phyloP scores from a whole-genome alignment of 768 basidiomycete species.

The Kwoniella sp. region DNA sequence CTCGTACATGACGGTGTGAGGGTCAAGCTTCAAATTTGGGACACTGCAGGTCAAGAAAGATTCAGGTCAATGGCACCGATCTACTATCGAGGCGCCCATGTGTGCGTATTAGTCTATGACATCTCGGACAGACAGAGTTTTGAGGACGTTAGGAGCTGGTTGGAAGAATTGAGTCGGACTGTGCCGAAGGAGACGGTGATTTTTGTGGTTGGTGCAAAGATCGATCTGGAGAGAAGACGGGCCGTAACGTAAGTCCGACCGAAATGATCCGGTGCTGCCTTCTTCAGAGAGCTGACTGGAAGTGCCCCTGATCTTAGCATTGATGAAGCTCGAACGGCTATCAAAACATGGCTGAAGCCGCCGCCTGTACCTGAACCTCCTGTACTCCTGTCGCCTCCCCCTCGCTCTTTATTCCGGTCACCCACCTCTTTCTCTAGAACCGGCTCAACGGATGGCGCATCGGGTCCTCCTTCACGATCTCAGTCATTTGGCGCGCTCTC shows the following conservation, averaged over 20 bases:
- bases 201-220: slow-evolving; percentile 47
- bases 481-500: slow-evolving; percentile 35
- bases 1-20: slow-evolving; percentile 45
- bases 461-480: slow-evolving; percentile 31
- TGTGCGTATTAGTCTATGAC: slow-evolving; percentile 50
- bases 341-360: slow-evolving; percentile 41
- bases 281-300: neutral
- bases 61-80: slow-evolving; percentile 53
- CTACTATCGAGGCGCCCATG: slow-evolving; percentile 52
- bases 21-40: slow-evolving; percentile 53
- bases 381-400: slow-evolving; percentile 29
- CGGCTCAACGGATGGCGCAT: slow-evolving; percentile 9
- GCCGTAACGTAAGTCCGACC: slow-evolving; percentile 34
- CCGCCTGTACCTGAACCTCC: slow-evolving; percentile 19
- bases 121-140: slow-evolving; percentile 46
- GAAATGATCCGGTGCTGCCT: too few species aligned
- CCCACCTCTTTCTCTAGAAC: slow-evolving; percentile 14
- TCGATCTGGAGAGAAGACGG: slow-evolving; percentile 35
- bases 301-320: too few species aligned
- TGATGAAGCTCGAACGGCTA: slow-evolving; percentile 33
- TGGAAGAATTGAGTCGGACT: slow-evolving; percentile 46
- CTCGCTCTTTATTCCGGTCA: slow-evolving; percentile 17
- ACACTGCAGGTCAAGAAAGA: slow-evolving; percentile 54
- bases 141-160: slow-evolving; percentile 46
- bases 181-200: slow-evolving; percentile 51